Conservation (phyloP, 2,329 filamentous ascomycete species). For the Hypoxylon sp. region DNA sequence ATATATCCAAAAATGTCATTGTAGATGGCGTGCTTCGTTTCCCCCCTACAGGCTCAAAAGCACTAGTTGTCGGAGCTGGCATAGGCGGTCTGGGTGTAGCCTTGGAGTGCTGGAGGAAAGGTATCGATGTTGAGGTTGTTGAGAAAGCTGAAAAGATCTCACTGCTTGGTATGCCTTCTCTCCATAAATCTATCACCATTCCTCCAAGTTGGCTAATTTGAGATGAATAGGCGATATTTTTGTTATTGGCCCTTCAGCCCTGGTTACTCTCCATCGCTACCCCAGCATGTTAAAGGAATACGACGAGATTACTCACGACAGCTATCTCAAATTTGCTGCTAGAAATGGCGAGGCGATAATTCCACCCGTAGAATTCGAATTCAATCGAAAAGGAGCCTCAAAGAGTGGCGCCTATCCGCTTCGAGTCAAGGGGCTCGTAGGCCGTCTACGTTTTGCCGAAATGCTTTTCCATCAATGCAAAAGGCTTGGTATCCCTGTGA, state of each 20-base stretch:
- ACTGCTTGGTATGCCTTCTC: constrained; percentile 5
- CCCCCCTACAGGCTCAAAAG: constrained; percentile 26
- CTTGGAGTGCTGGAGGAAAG: constrained; percentile 33
- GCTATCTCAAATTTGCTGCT: not conserved
- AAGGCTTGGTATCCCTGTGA: constrained; percentile 39
- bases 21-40: constrained; percentile 32
- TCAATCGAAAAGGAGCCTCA: constrained; percentile 26
- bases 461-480: constrained; percentile 32
- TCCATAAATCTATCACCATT: not conserved
- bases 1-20: constrained; percentile 17
- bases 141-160: constrained; percentile 23
- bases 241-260: constrained; percentile 17
- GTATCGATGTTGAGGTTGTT: constrained; percentile 31
- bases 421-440: constrained; percentile 17
- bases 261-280: constrained; percentile 26
- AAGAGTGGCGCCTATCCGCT: constrained; percentile 20
- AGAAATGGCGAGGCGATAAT: constrained; percentile 13
- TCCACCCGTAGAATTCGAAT: constrained; percentile 20
- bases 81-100: constrained; percentile 25
- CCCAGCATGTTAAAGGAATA: constrained; percentile 33
- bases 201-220: not conserved
- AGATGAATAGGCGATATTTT: constrained; percentile 30
- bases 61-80: constrained; percentile 24
- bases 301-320: constrained; percentile 20
- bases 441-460: constrained; percentile 8